Evolutionary conservation across 2,329 filamentous ascomycete genomes (phyloP), one percentile per base, ranked within the genome.

Genomic region (Truncatella angustata): DNA sequence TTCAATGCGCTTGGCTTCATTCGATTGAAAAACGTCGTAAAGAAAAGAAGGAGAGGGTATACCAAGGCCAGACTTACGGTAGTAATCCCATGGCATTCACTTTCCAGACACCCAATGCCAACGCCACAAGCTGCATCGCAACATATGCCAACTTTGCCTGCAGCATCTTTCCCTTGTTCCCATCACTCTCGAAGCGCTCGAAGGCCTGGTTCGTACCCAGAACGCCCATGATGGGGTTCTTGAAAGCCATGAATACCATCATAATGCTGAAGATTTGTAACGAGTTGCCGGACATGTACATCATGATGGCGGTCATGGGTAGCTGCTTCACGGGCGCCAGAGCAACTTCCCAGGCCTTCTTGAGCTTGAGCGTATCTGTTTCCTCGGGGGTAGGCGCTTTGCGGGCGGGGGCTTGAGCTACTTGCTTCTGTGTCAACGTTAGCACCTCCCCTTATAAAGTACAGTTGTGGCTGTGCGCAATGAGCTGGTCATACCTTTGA

Each of bases 171-270:
- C 73, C 76, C 57, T 80, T 82, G 60, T 90, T 96, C 30, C 82
- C 84, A 49, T 91, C 86, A 18, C 90, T 92, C 70, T 97, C 91
- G 71, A 96, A 96, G 56, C 88, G 87, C 66, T 90, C 84, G 70
- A 99, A 97, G n/a, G 89, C 90, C 65, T 86, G 82, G 66, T 94
- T 91, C 44, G 93, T 93, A 60, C 78, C 84, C 55, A 96, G 73
- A 42, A 97, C 75, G 30, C 92, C 94, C 71, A 90, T 84, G 55
- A 99, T 81, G 9, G 94, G 94, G 60, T 90, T 95, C 79, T 97
- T 97, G 81, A 99, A 99, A 42, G 96, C 86, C 88, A 97, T 97
- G 65, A 93, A 92, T 16, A 97, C 93, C 92, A 97, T 99, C 91
- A 97, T 97, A 73, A 99, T 97, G 73, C 89, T 95, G 78, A 99